Conservation (phyloP, 2,329 filamentous ascomycete genomes). For the Sarocladium kiliense region DNA sequence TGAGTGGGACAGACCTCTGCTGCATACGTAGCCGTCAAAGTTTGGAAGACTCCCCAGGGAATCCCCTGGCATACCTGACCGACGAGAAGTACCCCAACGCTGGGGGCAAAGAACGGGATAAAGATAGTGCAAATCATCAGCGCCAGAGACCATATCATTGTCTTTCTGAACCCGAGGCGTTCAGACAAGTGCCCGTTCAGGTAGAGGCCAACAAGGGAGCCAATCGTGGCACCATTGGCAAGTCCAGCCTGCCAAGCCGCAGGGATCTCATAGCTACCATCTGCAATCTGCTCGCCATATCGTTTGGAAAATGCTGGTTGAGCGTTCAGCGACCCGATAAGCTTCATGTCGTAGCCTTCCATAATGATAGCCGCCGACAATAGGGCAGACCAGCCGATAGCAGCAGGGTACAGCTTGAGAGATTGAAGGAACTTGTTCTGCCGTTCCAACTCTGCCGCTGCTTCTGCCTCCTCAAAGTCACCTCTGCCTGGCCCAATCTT, state of each 20-base stretch:
- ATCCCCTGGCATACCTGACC: conserved; percentile 44
- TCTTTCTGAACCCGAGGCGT: conserved; percentile 55
- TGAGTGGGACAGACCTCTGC: conserved; percentile 39
- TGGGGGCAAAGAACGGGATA: conserved; percentile 42
- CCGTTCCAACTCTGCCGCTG: background rate
- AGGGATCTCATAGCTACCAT: conserved; percentile 28
- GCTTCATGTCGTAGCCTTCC: conserved; percentile 30
- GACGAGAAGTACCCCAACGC: conserved; percentile 34
- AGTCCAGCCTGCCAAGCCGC: conserved; percentile 48
- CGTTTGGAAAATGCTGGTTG: background rate
- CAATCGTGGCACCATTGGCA: conserved; percentile 47
- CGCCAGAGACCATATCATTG: conserved; percentile 48
- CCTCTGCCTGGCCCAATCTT: background rate
- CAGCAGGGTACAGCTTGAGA: conserved; percentile 33
- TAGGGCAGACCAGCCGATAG: conserved; percentile 34
- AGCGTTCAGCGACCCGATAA: background rate
- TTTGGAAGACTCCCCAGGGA: conserved; percentile 41
- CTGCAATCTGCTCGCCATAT: background rate
- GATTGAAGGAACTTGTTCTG: conserved; percentile 16
- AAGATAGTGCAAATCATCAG: conserved; percentile 46
- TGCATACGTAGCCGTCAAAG: conserved; percentile 39
- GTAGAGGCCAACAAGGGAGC: conserved; percentile 58
- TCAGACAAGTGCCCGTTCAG: conserved; percentile 59
- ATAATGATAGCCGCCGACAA: conserved; percentile 36
- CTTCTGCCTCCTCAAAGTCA: background rate